A percentile compares a stretch with the other conserved stretches of the same genome.
phyloP scores from a whole-genome alignment of 768 basidiomycete species.

The Chiua virens region DNA sequence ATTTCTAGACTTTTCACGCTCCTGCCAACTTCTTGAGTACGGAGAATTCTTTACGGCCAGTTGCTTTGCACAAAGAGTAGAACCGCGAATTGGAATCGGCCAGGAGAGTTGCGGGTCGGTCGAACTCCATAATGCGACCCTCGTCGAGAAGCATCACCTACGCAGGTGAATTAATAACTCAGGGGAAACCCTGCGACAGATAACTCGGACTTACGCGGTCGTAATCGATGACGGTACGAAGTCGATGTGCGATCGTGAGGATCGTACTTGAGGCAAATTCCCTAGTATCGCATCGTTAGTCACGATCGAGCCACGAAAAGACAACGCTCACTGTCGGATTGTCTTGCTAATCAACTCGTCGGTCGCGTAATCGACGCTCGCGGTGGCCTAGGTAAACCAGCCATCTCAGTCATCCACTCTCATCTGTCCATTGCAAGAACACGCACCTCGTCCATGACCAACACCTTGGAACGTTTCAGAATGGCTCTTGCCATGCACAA shows the following conservation, averaged over 20 bases:
- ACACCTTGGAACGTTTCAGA: constrained; percentile 69
- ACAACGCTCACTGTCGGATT: constrained; percentile 63
- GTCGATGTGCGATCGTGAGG: constrained; percentile 78
- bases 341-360: constrained; percentile 85
- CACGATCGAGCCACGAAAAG: background rate
- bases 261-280: constrained; percentile 82
- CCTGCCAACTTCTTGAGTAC: constrained; percentile 68
- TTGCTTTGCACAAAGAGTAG: constrained; percentile 68
- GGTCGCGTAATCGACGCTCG: constrained; percentile 82
- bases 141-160: constrained; percentile 79
- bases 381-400: constrained; percentile 52
- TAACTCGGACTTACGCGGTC: constrained; percentile 55
- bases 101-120: constrained; percentile 59
- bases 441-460: constrained; percentile 83
- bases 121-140: constrained; percentile 78
- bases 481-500: constrained; percentile 89
- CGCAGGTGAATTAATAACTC: background rate
- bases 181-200: constrained; percentile 2
- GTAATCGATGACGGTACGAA: constrained; percentile 82
- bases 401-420: constrained; percentile 5
- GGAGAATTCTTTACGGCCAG: constrained; percentile 69
- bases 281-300: constrained; percentile 32
- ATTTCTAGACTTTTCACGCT: constrained; percentile 10
- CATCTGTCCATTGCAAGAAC: background rate
- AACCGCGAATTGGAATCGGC: constrained; percentile 59